These are phyloP conservation scores for Telfairia occidentalis DNA, from an alignment of 331 rosid species.

Conservation along the genomic window DNA sequence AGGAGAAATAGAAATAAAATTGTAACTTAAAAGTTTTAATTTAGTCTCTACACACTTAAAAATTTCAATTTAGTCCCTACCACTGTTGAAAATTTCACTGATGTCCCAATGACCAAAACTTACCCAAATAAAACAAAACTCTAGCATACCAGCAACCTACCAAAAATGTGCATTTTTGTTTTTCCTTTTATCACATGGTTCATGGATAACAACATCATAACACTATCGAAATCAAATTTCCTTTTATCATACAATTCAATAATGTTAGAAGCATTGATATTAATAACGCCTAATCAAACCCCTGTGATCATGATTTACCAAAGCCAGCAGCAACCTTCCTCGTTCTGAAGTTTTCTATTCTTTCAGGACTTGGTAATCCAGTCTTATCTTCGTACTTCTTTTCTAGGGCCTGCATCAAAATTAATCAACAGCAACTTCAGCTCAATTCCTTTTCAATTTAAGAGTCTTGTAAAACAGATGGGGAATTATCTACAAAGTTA, in stretches of 20 bases:
- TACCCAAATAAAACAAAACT: not conserved
- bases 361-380: constrained; percentile 75
- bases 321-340: constrained; percentile 62
- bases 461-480: not conserved
- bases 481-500: not conserved
- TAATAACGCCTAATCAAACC: not conserved
- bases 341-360: constrained; percentile 35
- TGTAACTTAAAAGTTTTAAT: too few relatives aligned
- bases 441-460: not conserved
- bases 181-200: not conserved
- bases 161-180: too few relatives aligned
- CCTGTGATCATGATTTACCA: constrained; percentile 38
- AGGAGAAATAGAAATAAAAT: too few relatives aligned
- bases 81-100: not conserved
- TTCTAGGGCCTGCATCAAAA: constrained; percentile 57
- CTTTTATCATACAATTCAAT: not conserved
- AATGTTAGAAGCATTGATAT: not conserved
- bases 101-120: not conserved
- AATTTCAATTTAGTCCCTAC: not conserved
- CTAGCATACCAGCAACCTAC: not conserved
- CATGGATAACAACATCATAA: not conserved
- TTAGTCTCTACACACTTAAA: too few relatives aligned
- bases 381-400: constrained; percentile 50
- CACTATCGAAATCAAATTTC: not conserved
- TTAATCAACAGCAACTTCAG: not conserved